Evolutionary conservation across 805 yeast genomes (phyloP), one percentile per base, ranked within the genome.

Genomic region (Candida vartiovaarae): DNA sequence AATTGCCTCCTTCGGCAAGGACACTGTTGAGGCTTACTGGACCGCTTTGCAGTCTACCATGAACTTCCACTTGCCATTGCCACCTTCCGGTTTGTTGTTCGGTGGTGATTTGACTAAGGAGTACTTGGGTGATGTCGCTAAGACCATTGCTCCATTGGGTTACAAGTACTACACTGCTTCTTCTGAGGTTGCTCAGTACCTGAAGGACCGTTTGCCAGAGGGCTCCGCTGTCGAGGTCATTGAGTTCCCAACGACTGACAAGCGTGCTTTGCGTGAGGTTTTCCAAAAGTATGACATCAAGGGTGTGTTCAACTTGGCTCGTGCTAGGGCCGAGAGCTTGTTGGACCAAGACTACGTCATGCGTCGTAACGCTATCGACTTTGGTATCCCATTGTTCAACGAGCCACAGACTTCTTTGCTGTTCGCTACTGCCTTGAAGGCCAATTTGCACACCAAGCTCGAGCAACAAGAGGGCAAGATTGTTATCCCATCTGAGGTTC

Each of bases 341-440:
- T 66, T 78, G 51, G 97, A 93, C 61, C 83, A 84, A 66, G 97
- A 93, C 68, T 93, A 93, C 66, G 82, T 91, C 46, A 93, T 93
- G 99, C 84, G 99, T 74, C 84, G 99, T 73, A 93, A 93, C 65
- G 98, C 99, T 39, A 95, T 93, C 69, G 99, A 93, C 66, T 93
- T 93, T 64, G 98, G 86, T 48, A 83, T 91, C 59, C 96, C 99
- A 36, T 73, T 93, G 62, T 91, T 93, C 74, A 93, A 91, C 63
- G 99, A 93, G 71, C 96, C 98, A 52, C 81, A 88, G 63, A 95
- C 99, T 24, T 84, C 96, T 2, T 62, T 81, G 56, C 69, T 93
- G 55, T 93, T 93, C 66, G 89, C 97, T 24, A 70, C 80, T 60
- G 86, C 95, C 51, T 72, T 93, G 68, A 78, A 78, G 53, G 78